These are phyloP conservation scores for Colletotrichum orbiculare DNA, from an alignment of 2,329 filamentous ascomycete genomes.

Conservation along the genomic window DNA sequence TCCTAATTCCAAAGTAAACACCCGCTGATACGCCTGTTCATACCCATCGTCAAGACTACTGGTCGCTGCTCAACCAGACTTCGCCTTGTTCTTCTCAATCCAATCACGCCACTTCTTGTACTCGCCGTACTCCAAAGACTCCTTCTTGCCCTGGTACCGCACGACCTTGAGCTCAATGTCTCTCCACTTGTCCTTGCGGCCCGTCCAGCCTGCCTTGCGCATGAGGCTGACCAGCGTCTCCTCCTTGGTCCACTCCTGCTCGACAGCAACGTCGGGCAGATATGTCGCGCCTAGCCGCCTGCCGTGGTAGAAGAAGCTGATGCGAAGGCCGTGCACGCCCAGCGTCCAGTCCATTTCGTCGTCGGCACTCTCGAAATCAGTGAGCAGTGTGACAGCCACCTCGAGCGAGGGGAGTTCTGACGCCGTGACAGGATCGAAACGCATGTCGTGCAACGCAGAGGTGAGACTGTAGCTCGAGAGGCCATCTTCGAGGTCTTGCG, in stretches of 20 bases:
- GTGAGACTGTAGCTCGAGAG: conserved; percentile 85
- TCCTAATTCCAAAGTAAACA: background rate
- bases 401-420: conserved; percentile 68
- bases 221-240: conserved; percentile 91
- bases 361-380: conserved; percentile 81
- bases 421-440: conserved; percentile 66
- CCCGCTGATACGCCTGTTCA: conserved; percentile 15
- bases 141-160: conserved; percentile 88
- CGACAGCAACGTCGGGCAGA: conserved; percentile 87
- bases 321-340: conserved; percentile 86
- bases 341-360: conserved; percentile 87
- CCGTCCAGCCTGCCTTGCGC: conserved; percentile 93
- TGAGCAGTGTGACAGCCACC: conserved; percentile 83
- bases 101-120: conserved; percentile 86
- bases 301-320: conserved; percentile 81
- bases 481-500: conserved; percentile 77
- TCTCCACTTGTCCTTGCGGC: conserved; percentile 81
- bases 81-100: conserved; percentile 57
- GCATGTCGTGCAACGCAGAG: conserved; percentile 74
- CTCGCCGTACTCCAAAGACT: conserved; percentile 75
- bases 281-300: conserved; percentile 87
- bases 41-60: background rate
- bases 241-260: conserved; percentile 96
- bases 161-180: conserved; percentile 83
- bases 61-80: conserved; percentile 24